phyloP scores from a whole-genome alignment of 495 filamentous ascomycete species.

The Diplogelasinospora grovesii region DNA sequence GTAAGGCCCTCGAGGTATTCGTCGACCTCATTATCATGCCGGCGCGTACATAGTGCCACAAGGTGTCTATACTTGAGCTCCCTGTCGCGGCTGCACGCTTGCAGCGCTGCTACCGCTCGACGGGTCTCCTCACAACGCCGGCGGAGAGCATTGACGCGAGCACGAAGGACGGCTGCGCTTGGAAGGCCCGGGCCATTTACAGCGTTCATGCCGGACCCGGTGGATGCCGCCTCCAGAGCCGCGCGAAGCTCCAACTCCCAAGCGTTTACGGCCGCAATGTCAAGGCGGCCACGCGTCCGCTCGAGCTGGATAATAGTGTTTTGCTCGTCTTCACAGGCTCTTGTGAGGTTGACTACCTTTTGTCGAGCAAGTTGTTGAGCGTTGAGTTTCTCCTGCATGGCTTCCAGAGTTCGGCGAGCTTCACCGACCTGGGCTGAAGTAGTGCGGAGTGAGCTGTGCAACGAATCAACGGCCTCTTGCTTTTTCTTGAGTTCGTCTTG shows the following conservation, averaged over 20 bases:
- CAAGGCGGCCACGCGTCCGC: constrained; percentile 30
- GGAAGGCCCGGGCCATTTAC: constrained; percentile 24
- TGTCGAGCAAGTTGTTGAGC: constrained; percentile 39
- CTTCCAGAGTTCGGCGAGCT: constrained; percentile 62
- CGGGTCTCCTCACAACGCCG: constrained; percentile 53
- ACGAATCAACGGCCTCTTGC: constrained; percentile 70
- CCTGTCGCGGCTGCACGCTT: constrained; percentile 56
- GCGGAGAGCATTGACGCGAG: constrained; percentile 41
- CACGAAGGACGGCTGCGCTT: constrained; percentile 31
- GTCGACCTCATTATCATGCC: constrained; percentile 59
- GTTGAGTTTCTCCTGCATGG: constrained; percentile 51
- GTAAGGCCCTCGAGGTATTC: constrained; percentile 53
- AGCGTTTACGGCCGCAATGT: constrained; percentile 20
- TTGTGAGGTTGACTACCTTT: constrained; percentile 40
- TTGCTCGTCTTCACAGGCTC: constrained; percentile 45
- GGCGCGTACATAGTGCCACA: constrained; percentile 61
- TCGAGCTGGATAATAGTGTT: constrained; percentile 31
- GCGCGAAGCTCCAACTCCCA: constrained; percentile 36
- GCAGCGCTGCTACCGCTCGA: constrained; percentile 49
- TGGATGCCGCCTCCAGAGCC: constrained; percentile 15
- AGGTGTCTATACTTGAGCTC: constrained; percentile 65
- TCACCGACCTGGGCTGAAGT: constrained; percentile 70
- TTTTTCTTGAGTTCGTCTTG: constrained; percentile 69
- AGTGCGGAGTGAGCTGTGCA: constrained; percentile 70
- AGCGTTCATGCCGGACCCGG: too few species aligned